Base-by-base conservation (phyloP, 75 land plant species). In the Selaginella tamariscina region DNA sequence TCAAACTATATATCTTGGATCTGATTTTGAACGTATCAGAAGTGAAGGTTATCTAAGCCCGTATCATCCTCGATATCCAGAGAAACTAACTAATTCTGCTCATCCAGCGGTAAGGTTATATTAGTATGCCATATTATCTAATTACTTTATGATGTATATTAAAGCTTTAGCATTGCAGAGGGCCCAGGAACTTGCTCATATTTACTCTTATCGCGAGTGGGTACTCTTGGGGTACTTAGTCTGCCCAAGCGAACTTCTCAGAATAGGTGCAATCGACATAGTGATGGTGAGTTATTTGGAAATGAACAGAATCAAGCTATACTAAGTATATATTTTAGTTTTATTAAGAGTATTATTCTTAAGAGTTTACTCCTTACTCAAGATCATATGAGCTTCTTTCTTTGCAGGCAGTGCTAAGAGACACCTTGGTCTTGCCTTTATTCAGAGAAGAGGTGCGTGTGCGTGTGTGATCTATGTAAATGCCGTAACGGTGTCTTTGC, bases 51-150 rank as follows among this genome's bases (percentile, higher is more conserved):
- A 85, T 71, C 70, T 95, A 29, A 95, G 99, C 70, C 99, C 99
- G 5, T 95, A 83, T 82, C 99, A 95, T 81, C 99, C 99, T 75
- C 86, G 99, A 21, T 95, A 95, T 80, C 99, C 99, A 1, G 99
- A 95, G 68, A 95, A 88, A 70, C 87, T 95, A 21, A 95, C 99
- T 32, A 95, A 95, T 70, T 91, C 93, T 67, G 99, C 99, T 65
- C 99, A 95, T 70, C 99, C 99, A 21, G 83, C 95, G 84, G 99
- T 91, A 77, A 70, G 26, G 33, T 32, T 29, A 20, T 23, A 1
- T 13, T 56, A 24, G 33, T 29, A 1, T 29, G 18, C 30, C 1
- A 1, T 75, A 31, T 56, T 49, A 26, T 30, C 21, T 54, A 70
- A 28, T 44, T 59, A 5, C 9, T 59, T 21, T 15, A 15, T 5